phyloP scores from a whole-genome alignment of 2,329 filamentous ascomycete species.

The Thelonectria olida region DNA sequence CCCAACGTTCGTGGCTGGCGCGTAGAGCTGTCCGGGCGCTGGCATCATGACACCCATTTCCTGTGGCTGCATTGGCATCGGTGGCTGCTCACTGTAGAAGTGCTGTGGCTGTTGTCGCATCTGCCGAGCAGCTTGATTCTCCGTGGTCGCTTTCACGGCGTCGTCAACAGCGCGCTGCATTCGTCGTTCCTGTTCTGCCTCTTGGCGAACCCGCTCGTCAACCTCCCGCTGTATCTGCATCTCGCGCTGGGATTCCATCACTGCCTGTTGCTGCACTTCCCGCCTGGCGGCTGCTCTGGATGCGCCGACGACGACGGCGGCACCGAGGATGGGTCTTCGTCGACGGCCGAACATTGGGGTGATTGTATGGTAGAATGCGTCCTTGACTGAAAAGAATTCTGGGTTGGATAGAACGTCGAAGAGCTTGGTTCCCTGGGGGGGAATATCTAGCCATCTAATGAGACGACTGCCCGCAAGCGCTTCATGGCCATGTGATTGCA shows the following conservation, averaged over 20 bases:
- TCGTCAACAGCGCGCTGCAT: slow-evolving; percentile 1
- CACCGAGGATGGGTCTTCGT: slow-evolving; percentile 3
- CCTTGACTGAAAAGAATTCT: not conserved
- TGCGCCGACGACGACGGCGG: slow-evolving; percentile 8
- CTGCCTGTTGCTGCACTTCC: slow-evolving; percentile 1
- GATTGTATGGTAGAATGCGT: not conserved
- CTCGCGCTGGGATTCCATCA: slow-evolving; percentile 1
- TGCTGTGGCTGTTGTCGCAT: not conserved
- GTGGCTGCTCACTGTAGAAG: not conserved
- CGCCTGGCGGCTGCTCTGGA: slow-evolving; percentile 4
- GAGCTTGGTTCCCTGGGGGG: not conserved
- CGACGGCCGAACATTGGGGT: slow-evolving; percentile 3
- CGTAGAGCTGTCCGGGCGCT: not conserved
- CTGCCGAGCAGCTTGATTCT: slow-evolving; percentile 2
- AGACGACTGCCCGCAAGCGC: not conserved
- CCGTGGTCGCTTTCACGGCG: not conserved
- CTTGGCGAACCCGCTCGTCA: not conserved
- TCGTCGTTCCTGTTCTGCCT: slow-evolving; percentile 6
- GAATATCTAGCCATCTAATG: not conserved
- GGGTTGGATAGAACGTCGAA: not conserved
- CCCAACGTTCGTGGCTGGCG: not conserved
- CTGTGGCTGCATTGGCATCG: not conserved
- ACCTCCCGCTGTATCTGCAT: slow-evolving; percentile 5
- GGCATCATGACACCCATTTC: not conserved
- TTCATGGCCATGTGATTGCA: not conserved